Evolutionary conservation across 2,329 filamentous ascomycete species (phyloP).

Genomic region (Colletotrichum incanum): DNA sequence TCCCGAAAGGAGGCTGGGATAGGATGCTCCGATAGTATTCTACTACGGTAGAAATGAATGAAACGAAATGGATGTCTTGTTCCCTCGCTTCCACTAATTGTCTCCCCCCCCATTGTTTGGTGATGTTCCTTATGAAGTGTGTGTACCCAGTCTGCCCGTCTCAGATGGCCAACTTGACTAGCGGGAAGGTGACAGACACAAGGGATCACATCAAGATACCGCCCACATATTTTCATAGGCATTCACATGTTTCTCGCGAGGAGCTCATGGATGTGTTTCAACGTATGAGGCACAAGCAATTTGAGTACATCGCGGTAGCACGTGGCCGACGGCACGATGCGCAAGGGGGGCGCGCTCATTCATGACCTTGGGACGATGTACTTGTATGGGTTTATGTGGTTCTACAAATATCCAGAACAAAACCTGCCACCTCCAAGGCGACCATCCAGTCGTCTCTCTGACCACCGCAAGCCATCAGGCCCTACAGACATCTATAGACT

Average conservation of each 20-base stretch:
- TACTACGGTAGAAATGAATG: conserved; percentile 43
- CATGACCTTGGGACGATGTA: neutral
- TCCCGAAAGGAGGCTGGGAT: conserved; percentile 10
- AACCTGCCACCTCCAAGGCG: neutral
- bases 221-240: neutral
- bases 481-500: neutral
- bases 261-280: too few species aligned
- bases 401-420: neutral
- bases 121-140: neutral
- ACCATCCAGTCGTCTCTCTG: neutral
- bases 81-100: conserved; percentile 20
- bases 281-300: neutral
- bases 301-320: neutral
- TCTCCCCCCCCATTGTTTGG: too few species aligned
- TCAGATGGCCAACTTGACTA: neutral
- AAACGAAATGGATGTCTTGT: conserved; percentile 43
- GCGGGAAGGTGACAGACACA: neutral
- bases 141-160: neutral
- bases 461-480: neutral
- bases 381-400: conserved; percentile 2
- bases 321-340: neutral
- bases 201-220: too few species aligned
- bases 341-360: neutral
- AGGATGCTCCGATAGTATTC: conserved; percentile 15
- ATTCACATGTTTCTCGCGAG: neutral